These are phyloP conservation scores for Coniochaeta sp. DNA, from an alignment of 2,329 filamentous ascomycete species.

Conservation along the genomic window DNA sequence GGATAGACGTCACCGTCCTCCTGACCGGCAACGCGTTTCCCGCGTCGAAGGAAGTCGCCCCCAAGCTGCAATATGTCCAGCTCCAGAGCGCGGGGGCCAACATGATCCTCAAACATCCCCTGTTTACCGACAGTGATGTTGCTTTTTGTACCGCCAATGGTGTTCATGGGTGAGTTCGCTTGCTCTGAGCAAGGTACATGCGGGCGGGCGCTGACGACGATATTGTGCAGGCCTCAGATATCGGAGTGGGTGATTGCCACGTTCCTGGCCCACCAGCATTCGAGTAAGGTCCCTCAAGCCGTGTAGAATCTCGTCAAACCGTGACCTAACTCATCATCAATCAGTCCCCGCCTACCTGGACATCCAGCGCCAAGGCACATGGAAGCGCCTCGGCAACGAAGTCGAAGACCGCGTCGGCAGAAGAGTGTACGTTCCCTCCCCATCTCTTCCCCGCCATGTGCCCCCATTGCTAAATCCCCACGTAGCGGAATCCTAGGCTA, in stretches of 20 bases:
- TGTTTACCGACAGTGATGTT: constrained; percentile 43
- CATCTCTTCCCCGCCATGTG: neutral
- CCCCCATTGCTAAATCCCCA: neutral
- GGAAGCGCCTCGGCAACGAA: constrained; percentile 27
- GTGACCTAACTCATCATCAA: constrained; percentile 4
- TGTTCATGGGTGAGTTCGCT: constrained; percentile 34
- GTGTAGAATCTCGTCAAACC: no score
- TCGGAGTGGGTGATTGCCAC: constrained; percentile 49
- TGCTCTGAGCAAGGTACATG: no score
- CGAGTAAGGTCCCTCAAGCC: constrained; percentile 20
- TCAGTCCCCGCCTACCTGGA: constrained; percentile 38
- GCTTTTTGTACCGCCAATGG: constrained; percentile 49
- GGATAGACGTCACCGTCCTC: constrained; percentile 41
- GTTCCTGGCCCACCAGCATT: constrained; percentile 41
- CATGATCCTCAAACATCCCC: constrained; percentile 33
- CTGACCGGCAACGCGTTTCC: constrained; percentile 37
- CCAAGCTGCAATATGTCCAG: constrained; percentile 45
- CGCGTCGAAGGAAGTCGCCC: constrained; percentile 28
- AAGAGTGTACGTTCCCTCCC: constrained; percentile 35
- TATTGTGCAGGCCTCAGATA: constrained; percentile 35
- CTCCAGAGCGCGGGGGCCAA: constrained; percentile 48
- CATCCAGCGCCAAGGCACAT: constrained; percentile 33
- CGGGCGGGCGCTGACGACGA: no score
- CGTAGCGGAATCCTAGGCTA: constrained; percentile 48
- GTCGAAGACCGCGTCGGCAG: constrained; percentile 38